Base-by-base conservation (phyloP, 768 basidiomycete species). In the Lanmaoa rubissima region DNA sequence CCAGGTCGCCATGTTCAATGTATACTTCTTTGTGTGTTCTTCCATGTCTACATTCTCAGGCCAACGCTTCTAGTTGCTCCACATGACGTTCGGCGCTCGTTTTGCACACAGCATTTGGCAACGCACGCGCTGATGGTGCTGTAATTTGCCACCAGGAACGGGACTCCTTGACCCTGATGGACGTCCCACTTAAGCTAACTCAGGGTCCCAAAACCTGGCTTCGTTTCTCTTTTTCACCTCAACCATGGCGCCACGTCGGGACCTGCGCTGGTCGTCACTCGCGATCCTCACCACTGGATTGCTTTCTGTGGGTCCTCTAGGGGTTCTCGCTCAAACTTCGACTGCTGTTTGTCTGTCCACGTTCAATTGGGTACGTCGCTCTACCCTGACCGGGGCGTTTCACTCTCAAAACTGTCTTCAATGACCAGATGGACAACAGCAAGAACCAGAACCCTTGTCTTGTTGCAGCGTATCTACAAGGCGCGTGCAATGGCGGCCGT, bases 391-490 rank as follows among this genome's bases (percentile, higher is more conserved):
- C 26, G 5, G 5, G 21, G 3, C 17, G n/a, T 36, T n/a, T 47
- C 40, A 11, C 39, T 26, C 24, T 54, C 13, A 31, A 40, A 59
- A 14, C 13, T 41, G 17, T 42, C 21, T 54, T 45, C 28, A 7
- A 35, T 38, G 50, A 32, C 14, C 24, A 71, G 70, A 70, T 73
- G 70, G 13, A 48, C 47, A 84, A 84, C 54, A 79, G 79, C 24
- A 72, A 74, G 48, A 66, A 67, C 43, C 75, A 82, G 57, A 78
- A 68, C n/a, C 79, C 81, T 21, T 83, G 81, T 59, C 45, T 73
- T 16, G 67, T 83, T 21, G 69, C 79, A 14, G 75, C 80, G 2
- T 75, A 74, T 40, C 65, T 82, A 2, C 63, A 78, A 39, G 71
- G 76, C 21, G 73, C 73, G 1, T 83, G 81, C 47, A 74, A 62